A percentile compares a stretch with the other conserved stretches of the same genome.
Evolutionary conservation across 148 eudicot genomes (phyloP).

Genomic region (Amaranthus palmeri): DNA sequence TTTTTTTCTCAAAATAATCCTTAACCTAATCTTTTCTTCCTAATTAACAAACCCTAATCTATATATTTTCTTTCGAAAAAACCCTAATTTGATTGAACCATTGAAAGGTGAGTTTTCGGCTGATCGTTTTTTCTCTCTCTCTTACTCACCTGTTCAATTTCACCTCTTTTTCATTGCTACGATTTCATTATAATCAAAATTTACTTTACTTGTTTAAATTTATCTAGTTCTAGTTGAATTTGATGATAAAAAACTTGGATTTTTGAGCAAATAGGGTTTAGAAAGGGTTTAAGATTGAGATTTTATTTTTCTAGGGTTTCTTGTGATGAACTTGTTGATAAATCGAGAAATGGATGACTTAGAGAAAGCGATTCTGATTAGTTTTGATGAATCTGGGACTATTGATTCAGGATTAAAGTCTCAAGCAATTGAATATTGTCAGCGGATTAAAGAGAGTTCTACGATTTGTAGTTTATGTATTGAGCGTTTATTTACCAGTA

Average conservation of each 20-base stretch:
- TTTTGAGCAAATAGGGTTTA: not conserved
- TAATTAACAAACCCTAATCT: not conserved
- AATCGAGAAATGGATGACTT: conserved; percentile 67
- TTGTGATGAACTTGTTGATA: conserved; percentile 1
- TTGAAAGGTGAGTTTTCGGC: conserved; percentile 10
- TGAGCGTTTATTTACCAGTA: conserved; percentile 47
- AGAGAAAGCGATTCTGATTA: conserved; percentile 80
- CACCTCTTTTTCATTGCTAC: conserved; percentile 4
- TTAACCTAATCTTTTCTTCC: not conserved
- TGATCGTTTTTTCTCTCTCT: conserved; percentile 8
- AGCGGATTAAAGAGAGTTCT: conserved; percentile 58
- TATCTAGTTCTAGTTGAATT: not conserved
- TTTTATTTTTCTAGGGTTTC: not conserved
- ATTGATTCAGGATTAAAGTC: conserved; percentile 54
- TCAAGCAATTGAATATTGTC: conserved; percentile 69
- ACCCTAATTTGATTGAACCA: conserved; percentile 4
- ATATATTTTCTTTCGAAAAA: not conserved
- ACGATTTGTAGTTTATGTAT: conserved; percentile 69
- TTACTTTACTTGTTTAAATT: not conserved
- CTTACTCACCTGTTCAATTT: not conserved
- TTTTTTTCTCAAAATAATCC: not conserved
- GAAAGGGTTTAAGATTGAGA: not conserved
- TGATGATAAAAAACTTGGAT: conserved; percentile 5
- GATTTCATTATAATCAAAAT: not conserved
- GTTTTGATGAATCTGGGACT: conserved; percentile 77